Evolutionary conservation across 225 moss, liverwort and hornwort species (phyloP), one percentile per base, ranked within the genome.

Genomic region (Thuidium tamariscinum): DNA sequence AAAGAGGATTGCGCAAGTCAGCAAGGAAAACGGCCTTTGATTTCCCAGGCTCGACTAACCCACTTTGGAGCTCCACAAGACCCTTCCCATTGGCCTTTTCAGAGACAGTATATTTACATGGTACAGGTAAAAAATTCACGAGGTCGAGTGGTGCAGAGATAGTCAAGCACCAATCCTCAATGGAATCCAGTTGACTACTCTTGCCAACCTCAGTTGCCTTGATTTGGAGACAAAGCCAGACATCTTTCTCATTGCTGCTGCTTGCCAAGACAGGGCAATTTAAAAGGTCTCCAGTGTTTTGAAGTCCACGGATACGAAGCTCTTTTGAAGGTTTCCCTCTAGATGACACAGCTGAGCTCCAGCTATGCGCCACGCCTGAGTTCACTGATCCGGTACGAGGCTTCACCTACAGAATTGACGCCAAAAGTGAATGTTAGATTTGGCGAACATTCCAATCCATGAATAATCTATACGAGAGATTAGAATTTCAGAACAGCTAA

Each of bases 141-240:
- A 98, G 86, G 92, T 94, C 93, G 67, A 98, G 85, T 16, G 95
- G 95, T 70, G 96, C 93, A 77, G 96, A 94, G 74, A 98, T 79
- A 26, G 82, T 85, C n/a, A 98, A 46, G 83, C 88, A 89, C 98
- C 98, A 98, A 87, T 96, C 97, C 76, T 91, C 87, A 69, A 98
- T 92, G 18, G 95, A 88, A 48, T 95, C 88, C 66, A 94, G 73
- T 52, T 94, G 92, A 89, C 87, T 87, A 74, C 88, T 96, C 87
- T 94, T 96, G 48, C 98, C 98, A 86, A 98, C 92, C 76, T 88
- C 85, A 17, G 81, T 91, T 82, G 91, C 61, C 92, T 91, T 97
- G 94, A 95, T 96, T 89, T 41, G 97, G 97, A 89, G 94, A 88
- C 93, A 97, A 62, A 97, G 93, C 96, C 96, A 96, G 36, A 90